phyloP scores from a whole-genome alignment of 768 basidiomycete species.

The Tylopilus rubrobrunneus region DNA sequence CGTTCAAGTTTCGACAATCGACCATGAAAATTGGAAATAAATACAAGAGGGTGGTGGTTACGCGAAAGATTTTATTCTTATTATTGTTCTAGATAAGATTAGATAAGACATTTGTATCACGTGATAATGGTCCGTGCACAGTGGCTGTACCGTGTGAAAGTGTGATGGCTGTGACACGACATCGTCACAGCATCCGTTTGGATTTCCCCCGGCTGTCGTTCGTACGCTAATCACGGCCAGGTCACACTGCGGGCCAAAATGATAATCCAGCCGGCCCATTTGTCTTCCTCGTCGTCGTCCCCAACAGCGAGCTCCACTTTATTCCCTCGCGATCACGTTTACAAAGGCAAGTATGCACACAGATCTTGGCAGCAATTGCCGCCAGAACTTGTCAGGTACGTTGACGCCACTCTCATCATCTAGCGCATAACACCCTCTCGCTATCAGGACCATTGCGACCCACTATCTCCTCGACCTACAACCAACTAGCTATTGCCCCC shows the following conservation, averaged over 20 bases:
- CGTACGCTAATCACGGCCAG: constrained; percentile 34
- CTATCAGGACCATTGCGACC: constrained; percentile 35
- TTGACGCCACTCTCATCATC: constrained; percentile 30
- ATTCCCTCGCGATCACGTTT: constrained; percentile 29
- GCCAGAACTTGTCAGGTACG: constrained; percentile 57
- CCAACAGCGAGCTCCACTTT: constrained; percentile 6
- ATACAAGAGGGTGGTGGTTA: constrained; percentile 7
- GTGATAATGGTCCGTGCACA: constrained; percentile 26
- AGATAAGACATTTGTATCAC: constrained; percentile 19
- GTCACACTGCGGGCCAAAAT: constrained; percentile 34
- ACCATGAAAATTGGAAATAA: constrained; percentile 8
- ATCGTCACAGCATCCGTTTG: constrained; percentile 29
- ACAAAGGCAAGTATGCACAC: constrained; percentile 56
- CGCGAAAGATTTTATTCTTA: not conserved
- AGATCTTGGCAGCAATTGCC: constrained; percentile 63
- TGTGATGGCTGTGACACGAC: constrained; percentile 27
- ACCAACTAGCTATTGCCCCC: constrained; percentile 43
- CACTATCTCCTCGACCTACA: constrained; percentile 52
- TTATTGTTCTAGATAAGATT: constrained; percentile 18
- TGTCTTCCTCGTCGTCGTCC: constrained; percentile 15
- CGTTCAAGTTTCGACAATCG: constrained; percentile 7
- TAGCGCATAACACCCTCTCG: constrained; percentile 2
- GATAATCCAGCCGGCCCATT: constrained; percentile 25
- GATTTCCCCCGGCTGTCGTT: constrained; percentile 35
- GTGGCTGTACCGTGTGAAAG: constrained; percentile 22